Base-by-base conservation (phyloP, 2,329 filamentous ascomycete genomes). In the Chrysoporthe cubensis region DNA sequence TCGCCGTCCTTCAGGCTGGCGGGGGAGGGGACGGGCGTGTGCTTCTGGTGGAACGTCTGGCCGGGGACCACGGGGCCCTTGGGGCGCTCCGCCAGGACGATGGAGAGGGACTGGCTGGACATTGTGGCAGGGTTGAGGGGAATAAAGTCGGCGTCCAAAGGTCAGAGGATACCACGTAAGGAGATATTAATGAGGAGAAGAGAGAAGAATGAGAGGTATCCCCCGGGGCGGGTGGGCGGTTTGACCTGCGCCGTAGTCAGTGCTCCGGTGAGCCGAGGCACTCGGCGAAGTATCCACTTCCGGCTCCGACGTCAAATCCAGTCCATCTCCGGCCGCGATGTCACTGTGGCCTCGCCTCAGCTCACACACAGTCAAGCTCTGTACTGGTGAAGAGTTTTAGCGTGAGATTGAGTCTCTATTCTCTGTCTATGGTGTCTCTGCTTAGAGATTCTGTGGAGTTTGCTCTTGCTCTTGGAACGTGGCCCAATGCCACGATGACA, bases 11-110 rank as follows among this genome's bases (percentile, higher is more conserved):
- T 81, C 16, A 79, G 74, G 65, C 77, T 76, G 32, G 78, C 77
- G 14, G 82, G 79, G 6, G 82, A 78, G 72, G 86, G 85, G 3
- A 86, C 81, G 1, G 85, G 81, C 1, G 82, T 78, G 58, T 79
- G 80, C 73, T 87, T 83, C 50, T 84, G 74, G 46, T 78, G 79
- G 78, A 93, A 92, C 21, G 90, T 92, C 75, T 87, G 78, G 70
- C 88, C 89, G 2, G 88, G 87, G 66, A 91, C 76, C 77, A 93
- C 89, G 69, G 82, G 78, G 65, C 78, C 82, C 67, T 78, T 83
- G 16, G 90, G 90, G 60, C 90, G 84, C 78, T 91, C 84, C 66
- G 87, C 88, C 67, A 93, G 86, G 70, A 87, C 82, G 69, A 69
- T 54, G n/a, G 69, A 69, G 62, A 66, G 68, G 59, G 26, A 69